Evolutionary conservation across 768 basidiomycete species (phyloP).

Genomic region (Cyclocybe aegerita): DNA sequence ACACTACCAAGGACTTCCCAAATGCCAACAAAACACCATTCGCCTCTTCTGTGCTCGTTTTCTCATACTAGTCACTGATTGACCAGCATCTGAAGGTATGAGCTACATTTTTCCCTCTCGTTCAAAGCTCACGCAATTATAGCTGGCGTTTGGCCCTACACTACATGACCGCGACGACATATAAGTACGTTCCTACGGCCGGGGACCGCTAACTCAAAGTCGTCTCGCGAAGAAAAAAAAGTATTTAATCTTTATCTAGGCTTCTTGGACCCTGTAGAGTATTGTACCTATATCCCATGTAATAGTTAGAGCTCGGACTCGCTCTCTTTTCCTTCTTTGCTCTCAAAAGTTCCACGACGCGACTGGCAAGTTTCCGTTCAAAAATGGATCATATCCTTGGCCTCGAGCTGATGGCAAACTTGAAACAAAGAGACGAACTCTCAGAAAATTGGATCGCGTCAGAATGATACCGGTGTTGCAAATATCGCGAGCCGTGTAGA

Average conservation of each 20-base stretch:
- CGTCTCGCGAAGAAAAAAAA: constrained; percentile 16
- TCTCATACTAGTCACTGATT: no score
- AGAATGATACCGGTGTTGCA: no score
- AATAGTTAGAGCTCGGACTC: neutral
- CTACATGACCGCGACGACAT: constrained; percentile 10
- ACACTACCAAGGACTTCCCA: neutral
- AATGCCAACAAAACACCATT: neutral
- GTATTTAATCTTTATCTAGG: neutral
- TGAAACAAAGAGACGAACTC: no score
- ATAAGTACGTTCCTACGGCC: constrained; percentile 13
- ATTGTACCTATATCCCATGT: no score
- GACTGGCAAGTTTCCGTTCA: no score
- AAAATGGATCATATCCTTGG: no score
- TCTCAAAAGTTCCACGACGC: neutral
- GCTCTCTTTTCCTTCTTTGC: neutral
- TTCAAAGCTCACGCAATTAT: constrained; percentile 8
- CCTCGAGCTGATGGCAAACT: no score
- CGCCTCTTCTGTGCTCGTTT: no score
- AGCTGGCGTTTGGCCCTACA: neutral
- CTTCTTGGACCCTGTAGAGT: neutral
- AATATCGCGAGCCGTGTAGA: neutral
- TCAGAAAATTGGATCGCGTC: no score
- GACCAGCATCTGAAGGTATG: no score
- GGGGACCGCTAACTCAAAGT: constrained; percentile 10
- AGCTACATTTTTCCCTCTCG: constrained; percentile 4